Evolutionary conservation across 768 basidiomycete species (phyloP).

Genomic region (Lentinus tigrinus): DNA sequence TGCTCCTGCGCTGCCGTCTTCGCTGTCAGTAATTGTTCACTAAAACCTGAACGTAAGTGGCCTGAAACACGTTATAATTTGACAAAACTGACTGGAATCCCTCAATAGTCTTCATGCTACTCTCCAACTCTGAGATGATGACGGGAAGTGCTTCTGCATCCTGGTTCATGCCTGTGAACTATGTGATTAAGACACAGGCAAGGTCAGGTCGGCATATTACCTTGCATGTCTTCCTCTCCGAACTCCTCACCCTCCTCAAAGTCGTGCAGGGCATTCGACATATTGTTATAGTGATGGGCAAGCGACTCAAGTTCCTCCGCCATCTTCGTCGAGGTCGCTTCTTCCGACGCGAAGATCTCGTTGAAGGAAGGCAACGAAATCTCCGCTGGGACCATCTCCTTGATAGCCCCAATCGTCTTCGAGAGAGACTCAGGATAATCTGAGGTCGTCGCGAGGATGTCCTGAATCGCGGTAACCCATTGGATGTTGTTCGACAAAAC

Average conservation of each 20-base stretch:
- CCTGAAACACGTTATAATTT: background rate
- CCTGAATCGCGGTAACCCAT: slow-evolving; percentile 45
- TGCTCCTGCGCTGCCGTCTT: slow-evolving; percentile 45
- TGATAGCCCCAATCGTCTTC: slow-evolving; percentile 55
- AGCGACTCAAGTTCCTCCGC: slow-evolving; percentile 71
- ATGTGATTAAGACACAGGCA: background rate
- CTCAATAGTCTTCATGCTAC: slow-evolving; percentile 51
- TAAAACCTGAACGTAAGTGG: slow-evolving; percentile 23
- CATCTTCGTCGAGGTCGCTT: slow-evolving; percentile 61
- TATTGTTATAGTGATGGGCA: slow-evolving; percentile 73
- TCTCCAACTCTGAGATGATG: slow-evolving; percentile 73
- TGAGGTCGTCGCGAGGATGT: slow-evolving; percentile 58
- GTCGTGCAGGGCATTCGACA: slow-evolving; percentile 65
- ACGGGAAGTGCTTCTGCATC: slow-evolving; percentile 77
- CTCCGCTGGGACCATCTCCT: slow-evolving; percentile 45
- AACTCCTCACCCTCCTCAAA: slow-evolving; percentile 69
- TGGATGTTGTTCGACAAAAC: background rate
- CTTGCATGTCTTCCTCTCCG: slow-evolving; percentile 66
- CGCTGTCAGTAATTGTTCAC: slow-evolving; percentile 48
- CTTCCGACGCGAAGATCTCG: slow-evolving; percentile 52
- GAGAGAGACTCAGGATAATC: slow-evolving; percentile 67
- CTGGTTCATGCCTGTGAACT: slow-evolving; percentile 65
- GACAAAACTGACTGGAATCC: slow-evolving; percentile 49
- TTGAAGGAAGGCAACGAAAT: slow-evolving; percentile 42
- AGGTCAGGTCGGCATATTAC: slow-evolving; percentile 32